These are phyloP conservation scores for Umbilicus rupestris DNA, from an alignment of 164 flowering plant species.

Conservation along the genomic window DNA sequence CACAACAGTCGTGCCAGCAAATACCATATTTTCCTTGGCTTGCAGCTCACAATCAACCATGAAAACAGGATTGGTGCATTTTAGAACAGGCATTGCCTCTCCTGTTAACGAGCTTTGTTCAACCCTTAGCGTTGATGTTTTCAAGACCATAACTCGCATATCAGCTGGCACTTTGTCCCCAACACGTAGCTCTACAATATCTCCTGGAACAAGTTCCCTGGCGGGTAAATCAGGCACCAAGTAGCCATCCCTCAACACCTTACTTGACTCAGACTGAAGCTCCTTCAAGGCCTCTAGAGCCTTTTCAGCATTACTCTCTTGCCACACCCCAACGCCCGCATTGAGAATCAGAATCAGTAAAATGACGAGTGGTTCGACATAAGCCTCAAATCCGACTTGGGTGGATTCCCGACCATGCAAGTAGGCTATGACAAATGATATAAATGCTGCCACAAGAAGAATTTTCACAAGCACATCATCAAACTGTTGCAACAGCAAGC, in stretches of 20 bases:
- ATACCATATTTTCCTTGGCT: constrained; percentile 79
- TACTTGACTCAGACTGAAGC: constrained; percentile 72
- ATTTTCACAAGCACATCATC: constrained; percentile 84
- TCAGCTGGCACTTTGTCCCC: constrained; percentile 93
- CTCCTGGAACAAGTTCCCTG: constrained; percentile 81
- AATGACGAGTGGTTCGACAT: constrained; percentile 81
- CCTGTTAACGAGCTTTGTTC: constrained; percentile 94
- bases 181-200: constrained; percentile 69
- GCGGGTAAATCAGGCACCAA: constrained; percentile 68
- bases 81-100: constrained; percentile 79
- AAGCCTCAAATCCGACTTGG: constrained; percentile 53
- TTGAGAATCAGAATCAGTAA: constrained; percentile 64
- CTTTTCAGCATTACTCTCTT: constrained; percentile 81
- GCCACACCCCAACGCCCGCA: constrained; percentile 93
- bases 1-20: constrained; percentile 80
- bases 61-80: constrained; percentile 38
- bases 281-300: constrained; percentile 88
- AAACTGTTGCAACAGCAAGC: constrained; percentile 67
- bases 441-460: constrained; percentile 66
- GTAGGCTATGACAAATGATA: constrained; percentile 63
- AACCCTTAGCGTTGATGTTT: constrained; percentile 65
- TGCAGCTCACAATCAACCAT: constrained; percentile 78
- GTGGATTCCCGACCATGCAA: constrained; percentile 39
- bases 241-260: constrained; percentile 70
- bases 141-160: constrained; percentile 64